A percentile compares a stretch with the other conserved stretches of the same genome.
These are phyloP conservation scores for Circinella umbellata DNA, from an alignment of 371 early-diverging fungal species.

Conservation along the genomic window DNA sequence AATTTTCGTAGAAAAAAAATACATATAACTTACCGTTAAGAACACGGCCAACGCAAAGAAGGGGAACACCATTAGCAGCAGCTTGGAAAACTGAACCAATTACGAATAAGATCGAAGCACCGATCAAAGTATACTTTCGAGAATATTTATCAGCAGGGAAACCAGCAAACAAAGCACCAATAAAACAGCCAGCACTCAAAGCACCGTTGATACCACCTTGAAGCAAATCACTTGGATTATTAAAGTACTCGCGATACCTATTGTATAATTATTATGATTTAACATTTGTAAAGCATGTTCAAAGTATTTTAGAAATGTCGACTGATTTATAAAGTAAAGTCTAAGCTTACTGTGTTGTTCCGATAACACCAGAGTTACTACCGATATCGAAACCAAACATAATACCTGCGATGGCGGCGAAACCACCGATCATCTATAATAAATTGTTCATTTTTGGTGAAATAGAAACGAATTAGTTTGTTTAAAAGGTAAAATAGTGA, in stretches of 20 bases:
- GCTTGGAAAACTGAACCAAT: constrained; percentile 36
- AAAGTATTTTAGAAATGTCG: not conserved
- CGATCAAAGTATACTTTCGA: constrained; percentile 38
- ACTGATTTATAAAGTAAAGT: too few relatives aligned
- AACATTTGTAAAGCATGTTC: not conserved
- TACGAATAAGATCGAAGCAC: constrained; percentile 30
- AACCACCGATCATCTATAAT: constrained; percentile 52
- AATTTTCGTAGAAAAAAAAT: not conserved
- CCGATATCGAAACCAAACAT: constrained; percentile 70
- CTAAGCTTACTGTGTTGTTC: constrained; percentile 41
- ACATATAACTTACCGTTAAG: constrained; percentile 23
- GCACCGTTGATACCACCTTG: constrained; percentile 70
- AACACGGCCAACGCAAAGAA: constrained; percentile 39
- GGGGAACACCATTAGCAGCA: constrained; percentile 35
- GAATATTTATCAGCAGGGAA: constrained; percentile 33
- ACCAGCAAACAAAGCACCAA: constrained; percentile 36
- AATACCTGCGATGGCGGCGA: constrained; percentile 65
- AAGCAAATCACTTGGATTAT: constrained; percentile 51
- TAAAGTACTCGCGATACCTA: constrained; percentile 60
- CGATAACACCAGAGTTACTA: constrained; percentile 62
- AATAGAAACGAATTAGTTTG: not conserved
- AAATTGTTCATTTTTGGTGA: not conserved
- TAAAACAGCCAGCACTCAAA: constrained; percentile 39
- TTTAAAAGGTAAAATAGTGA: not conserved
- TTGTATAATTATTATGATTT: too few relatives aligned